These are phyloP conservation scores for Fagus sylvatica DNA, from an alignment of 306 rosid species.

Conservation along the genomic window DNA sequence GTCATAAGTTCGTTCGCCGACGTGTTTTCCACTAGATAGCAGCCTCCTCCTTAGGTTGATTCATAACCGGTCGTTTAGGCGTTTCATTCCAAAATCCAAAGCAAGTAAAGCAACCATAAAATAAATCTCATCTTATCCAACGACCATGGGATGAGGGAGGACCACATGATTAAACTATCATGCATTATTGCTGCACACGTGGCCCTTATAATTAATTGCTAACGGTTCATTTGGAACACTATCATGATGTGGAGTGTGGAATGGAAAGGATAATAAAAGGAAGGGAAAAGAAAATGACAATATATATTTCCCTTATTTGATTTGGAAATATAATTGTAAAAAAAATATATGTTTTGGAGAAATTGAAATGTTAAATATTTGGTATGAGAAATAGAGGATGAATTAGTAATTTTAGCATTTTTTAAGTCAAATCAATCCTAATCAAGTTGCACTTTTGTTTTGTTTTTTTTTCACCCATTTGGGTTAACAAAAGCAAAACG, in stretches of 20 bases:
- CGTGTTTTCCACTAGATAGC: conserved; percentile 11
- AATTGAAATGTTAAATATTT: no score
- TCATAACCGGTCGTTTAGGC: not conserved
- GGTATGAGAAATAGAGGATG: no score
- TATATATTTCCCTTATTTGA: no score
- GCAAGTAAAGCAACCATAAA: not conserved
- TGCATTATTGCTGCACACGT: conserved; percentile 12
- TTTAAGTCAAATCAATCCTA: no score
- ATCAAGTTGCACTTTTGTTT: no score
- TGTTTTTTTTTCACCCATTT: no score
- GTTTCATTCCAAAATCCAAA: not conserved
- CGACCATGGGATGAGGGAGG: not conserved
- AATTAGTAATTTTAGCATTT: no score
- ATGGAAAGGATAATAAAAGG: no score
- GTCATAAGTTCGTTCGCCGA: not conserved
- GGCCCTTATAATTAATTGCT: not conserved
- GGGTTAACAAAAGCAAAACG: no score
- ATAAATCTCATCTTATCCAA: not conserved
- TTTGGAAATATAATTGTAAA: no score
- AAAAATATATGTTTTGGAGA: no score
- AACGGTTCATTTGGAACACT: not conserved
- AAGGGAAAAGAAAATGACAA: no score
- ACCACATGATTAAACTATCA: not conserved
- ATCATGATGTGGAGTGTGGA: not conserved
- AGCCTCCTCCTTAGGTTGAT: not conserved